Base-by-base conservation (phyloP, 306 rosid genomes). In the Oxytropis ochrocephala region DNA sequence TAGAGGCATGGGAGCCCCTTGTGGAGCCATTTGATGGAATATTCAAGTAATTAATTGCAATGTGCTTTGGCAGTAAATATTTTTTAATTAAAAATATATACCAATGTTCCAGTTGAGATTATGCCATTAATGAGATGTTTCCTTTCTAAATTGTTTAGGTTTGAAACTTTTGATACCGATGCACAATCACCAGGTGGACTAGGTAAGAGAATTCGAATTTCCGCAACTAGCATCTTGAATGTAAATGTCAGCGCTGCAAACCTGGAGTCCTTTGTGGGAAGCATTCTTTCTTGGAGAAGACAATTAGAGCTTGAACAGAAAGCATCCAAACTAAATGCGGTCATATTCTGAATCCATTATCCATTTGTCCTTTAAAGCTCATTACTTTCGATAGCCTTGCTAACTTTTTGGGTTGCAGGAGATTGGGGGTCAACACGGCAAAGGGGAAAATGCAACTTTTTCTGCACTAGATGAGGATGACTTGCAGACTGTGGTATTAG, bases 1-100 rank as follows among this genome's bases (percentile, higher is more conserved):
- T 91, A 78, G 97, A 94, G 86, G 92, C 97, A 13, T 94, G 99
- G 99, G 99, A 94, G 66, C 99, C 99, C 52, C 83, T 94, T 68
- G 87, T 94, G 70, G 99, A 94, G 78, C 96, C 99, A 48, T 94
- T 94, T 54, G 99, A 94, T 80, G 99, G 97, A 78, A 94, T 94
- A 82, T 89, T 94, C 84, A 94, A 91, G 99, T 94, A 91, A 79
- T 55, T 51, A 49, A 67, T 69, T 21, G 8, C 42, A 61, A 53
- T 49, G 46, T 55, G 50, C 61, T 5, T 43, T 42, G 48, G 59
- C 24, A 7, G 36, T 33, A 5, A n/a, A 64, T n/a, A 18, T 48
- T 42, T 39, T 68, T 35, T 17, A 19, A 21, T 24, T 78, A 19
- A 29, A 30, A 46, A 65, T 64, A 11, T 52, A 46, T 68, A 27